These are phyloP conservation scores for Nevesoporus exiguus DNA, from an alignment of 768 basidiomycete genomes.

Conservation along the genomic window DNA sequence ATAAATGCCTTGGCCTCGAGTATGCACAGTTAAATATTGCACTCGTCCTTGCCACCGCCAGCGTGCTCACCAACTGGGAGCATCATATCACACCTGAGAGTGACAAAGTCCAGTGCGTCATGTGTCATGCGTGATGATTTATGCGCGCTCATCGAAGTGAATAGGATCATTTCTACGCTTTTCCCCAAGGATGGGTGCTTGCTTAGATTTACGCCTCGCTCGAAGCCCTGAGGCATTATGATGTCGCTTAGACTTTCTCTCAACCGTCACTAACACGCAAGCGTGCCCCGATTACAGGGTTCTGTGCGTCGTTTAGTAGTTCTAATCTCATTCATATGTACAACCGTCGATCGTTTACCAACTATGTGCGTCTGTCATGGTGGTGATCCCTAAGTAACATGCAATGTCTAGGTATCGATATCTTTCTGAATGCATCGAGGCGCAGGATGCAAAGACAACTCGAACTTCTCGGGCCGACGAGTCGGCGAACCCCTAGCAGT, in stretches of 20 bases:
- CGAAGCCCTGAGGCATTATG: constrained; percentile 18
- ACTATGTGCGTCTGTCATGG: too few relatives aligned
- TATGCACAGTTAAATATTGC: constrained; percentile 92
- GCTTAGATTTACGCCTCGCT: constrained; percentile 71
- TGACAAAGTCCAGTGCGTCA: constrained; percentile 75
- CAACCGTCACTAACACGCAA: too few relatives aligned
- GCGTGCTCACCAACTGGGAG: constrained; percentile 77
- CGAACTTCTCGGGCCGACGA: too few relatives aligned
- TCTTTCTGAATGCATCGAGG: too few relatives aligned
- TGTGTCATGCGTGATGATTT: background rate
- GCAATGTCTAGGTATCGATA: too few relatives aligned
- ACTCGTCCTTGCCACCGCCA: constrained; percentile 80
- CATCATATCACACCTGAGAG: constrained; percentile 80
- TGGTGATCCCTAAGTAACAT: too few relatives aligned
- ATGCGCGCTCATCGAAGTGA: background rate
- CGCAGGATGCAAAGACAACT: too few relatives aligned
- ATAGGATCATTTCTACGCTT: constrained; percentile 89
- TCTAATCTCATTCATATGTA: too few relatives aligned
- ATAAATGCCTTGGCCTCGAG: constrained; percentile 88
- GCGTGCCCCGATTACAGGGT: too few relatives aligned
- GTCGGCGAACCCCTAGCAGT: too few relatives aligned
- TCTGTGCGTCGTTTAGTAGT: too few relatives aligned
- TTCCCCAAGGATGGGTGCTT: constrained; percentile 94
- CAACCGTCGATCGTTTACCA: too few relatives aligned
- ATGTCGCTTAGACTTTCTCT: background rate